phyloP scores from a whole-genome alignment of 306 rosid species.

The Gynostemma pentaphyllum region DNA sequence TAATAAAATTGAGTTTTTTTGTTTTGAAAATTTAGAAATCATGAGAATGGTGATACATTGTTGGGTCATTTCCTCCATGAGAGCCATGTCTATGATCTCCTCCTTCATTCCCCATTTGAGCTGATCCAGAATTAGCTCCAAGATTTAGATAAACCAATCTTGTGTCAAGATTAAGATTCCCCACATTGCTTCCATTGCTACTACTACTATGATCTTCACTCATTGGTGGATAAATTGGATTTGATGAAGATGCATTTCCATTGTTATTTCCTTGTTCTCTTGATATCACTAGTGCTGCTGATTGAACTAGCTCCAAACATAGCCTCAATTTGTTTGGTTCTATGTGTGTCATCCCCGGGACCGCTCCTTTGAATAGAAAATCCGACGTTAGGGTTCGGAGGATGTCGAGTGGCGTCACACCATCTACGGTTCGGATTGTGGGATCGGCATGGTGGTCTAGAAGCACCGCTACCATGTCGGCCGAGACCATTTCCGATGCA shows the following conservation, averaged over 20 bases:
- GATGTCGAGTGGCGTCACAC: constrained; percentile 70
- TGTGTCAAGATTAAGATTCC: constrained; percentile 86
- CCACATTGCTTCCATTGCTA: constrained; percentile 39
- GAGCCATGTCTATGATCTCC: constrained; percentile 26
- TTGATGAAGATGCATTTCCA: constrained; percentile 36
- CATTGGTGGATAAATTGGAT: constrained; percentile 50
- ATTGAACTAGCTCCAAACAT: constrained; percentile 88
- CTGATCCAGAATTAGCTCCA: constrained; percentile 37
- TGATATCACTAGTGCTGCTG: constrained; percentile 86
- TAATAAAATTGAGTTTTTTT: constrained; percentile 6
- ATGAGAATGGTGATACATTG: constrained; percentile 68
- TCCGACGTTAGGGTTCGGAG: constrained; percentile 98
- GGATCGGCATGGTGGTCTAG: constrained; percentile 99
- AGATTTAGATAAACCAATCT: too few relatives aligned
- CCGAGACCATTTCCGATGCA: constrained; percentile 87
- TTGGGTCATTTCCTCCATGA: constrained; percentile 35
- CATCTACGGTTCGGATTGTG: constrained; percentile 67
- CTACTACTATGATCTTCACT: constrained; percentile 47
- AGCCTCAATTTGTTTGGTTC: constrained; percentile 90
- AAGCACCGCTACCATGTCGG: constrained; percentile 94
- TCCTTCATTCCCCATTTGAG: constrained; percentile 29
- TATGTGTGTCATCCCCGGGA: constrained; percentile 81
- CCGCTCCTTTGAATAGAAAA: constrained; percentile 94
- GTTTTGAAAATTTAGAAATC: constrained; percentile 32
- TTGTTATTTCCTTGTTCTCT: constrained; percentile 60